Evolutionary conservation across 2,329 filamentous ascomycete genomes (phyloP), one percentile per base, ranked within the genome.

Genomic region (Paraconiothyrium sp.): DNA sequence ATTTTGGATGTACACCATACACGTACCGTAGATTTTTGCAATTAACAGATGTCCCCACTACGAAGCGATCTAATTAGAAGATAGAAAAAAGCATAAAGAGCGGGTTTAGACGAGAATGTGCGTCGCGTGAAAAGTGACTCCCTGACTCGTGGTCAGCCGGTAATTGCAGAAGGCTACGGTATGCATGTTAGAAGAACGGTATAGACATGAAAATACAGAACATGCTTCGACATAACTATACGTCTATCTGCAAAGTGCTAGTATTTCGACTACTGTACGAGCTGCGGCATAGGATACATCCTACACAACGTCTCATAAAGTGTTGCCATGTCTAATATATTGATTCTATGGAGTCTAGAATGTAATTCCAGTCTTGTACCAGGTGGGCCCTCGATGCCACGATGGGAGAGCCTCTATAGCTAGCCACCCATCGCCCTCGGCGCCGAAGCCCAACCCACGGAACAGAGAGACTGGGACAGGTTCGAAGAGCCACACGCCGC

Each of bases 401-500:
- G 20, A 84, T 82, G 24, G 88, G 75, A 63, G 86, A 80, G 24
- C 83, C 35, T 82, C 82, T 87, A 90, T 93, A 69, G 91, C 87
- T 86, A 87, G 92, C 84, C 87, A 89, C 0, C 83, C 79, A 70
- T 91, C 88, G 0, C 85, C 86, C 20, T 83, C 77, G 1, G 81
- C 80, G 0, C 90, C 91, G 37, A 90, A 81, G 0, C 91, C 90
- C 16, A 94, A 37, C 1, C 84, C 86, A 30, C 92, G 83, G n/a
- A 93, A 72, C 0, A 85, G 73, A 57, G 92, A 96, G 9, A 94
- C 66, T 0, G 93, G 92, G n/a, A 97, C 79, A 0, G 93, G 92
- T 77, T 97, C 93, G 63, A 88, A 88, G 14, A 96, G 78, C 91
- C 92, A 97, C 0, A 97, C 72, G 0, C 92, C 93, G 0, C 88